A percentile compares a stretch with the other conserved stretches of the same genome.
phyloP scores from a whole-genome alignment of 768 basidiomycete species.

The Termitomyces sp. region DNA sequence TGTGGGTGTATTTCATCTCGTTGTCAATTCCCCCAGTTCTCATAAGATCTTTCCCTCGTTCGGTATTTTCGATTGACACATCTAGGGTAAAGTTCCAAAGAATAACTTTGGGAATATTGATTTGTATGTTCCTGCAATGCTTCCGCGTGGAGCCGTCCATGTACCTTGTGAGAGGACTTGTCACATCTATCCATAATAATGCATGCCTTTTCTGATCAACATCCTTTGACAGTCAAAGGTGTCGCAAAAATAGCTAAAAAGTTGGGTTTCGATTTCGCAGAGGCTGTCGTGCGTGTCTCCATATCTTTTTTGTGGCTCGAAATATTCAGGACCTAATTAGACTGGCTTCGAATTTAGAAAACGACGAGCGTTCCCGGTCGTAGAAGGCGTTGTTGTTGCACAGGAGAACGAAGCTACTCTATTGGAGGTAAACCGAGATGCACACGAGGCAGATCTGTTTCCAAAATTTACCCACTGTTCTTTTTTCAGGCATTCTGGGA shows the following conservation, averaged over 20 bases:
- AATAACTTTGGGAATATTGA: conserved; percentile 98
- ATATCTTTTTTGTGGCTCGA: not conserved
- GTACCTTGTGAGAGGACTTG: conserved; percentile 77
- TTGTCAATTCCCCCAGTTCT: not conserved
- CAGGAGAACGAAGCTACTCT: conserved; percentile 69
- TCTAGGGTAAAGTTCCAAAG: conserved; percentile 86
- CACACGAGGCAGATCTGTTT: conserved; percentile 1
- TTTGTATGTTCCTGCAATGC: conserved; percentile 91
- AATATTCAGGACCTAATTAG: conserved; percentile 31
- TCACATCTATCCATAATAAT: not conserved
- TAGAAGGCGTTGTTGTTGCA: conserved; percentile 85
- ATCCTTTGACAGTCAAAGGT: conserved; percentile 60
- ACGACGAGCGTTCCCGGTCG: conserved; percentile 77
- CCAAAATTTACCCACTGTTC: conserved; percentile 3
- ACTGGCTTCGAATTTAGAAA: conserved; percentile 97
- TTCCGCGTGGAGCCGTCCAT: conserved; percentile 82
- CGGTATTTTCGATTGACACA: not conserved
- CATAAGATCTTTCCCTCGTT: conserved; percentile 3
- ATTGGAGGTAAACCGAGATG: conserved; percentile 54
- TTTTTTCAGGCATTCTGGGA: conserved; percentile 74
- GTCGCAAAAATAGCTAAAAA: conserved; percentile 84
- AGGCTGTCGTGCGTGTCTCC: conserved; percentile 77
- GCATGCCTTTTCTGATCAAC: conserved; percentile 1
- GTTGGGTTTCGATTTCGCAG: conserved; percentile 86
- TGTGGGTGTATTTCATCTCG: conserved; percentile 40